A percentile compares a stretch with the other conserved stretches of the same genome.
Conservation (phyloP, 495 filamentous ascomycete genomes). For the Choiromyces venosus region DNA sequence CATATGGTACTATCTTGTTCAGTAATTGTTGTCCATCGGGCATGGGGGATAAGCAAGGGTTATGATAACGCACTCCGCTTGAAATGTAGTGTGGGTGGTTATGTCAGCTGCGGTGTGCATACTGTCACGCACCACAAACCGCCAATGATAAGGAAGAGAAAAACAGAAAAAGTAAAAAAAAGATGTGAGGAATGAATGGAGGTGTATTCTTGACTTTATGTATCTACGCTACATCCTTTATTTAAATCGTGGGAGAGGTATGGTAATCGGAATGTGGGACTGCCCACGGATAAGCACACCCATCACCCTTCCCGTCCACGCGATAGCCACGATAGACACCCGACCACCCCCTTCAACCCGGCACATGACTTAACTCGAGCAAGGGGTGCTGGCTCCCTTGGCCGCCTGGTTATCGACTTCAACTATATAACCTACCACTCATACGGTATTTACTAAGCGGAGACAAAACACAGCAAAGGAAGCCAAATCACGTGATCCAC, state of each 20-base stretch:
- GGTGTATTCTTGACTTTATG: background rate
- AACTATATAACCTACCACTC: too few species aligned
- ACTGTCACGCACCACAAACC: too few species aligned
- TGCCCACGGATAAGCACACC: too few species aligned
- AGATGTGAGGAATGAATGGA: background rate
- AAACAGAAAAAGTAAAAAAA: background rate
- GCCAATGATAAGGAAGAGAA: background rate
- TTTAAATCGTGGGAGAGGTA: too few species aligned
- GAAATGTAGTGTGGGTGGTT: background rate
- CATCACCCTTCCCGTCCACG: background rate
- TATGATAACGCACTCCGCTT: background rate
- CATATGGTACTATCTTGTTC: background rate
- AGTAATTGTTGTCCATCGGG: background rate
- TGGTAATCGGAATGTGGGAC: too few species aligned
- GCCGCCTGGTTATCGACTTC: too few species aligned
- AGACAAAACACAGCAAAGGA: too few species aligned
- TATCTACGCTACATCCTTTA: background rate
- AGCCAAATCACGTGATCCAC: too few species aligned
- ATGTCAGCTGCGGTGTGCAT: background rate
- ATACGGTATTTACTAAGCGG: too few species aligned
- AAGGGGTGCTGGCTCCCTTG: too few species aligned
- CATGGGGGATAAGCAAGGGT: background rate
- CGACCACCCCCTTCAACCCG: too few species aligned
- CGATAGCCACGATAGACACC: background rate
- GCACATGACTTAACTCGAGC: background rate